Evolutionary conservation across 73 alveolate species (phyloP).

Genomic region (Tetrahymena thermophila): DNA sequence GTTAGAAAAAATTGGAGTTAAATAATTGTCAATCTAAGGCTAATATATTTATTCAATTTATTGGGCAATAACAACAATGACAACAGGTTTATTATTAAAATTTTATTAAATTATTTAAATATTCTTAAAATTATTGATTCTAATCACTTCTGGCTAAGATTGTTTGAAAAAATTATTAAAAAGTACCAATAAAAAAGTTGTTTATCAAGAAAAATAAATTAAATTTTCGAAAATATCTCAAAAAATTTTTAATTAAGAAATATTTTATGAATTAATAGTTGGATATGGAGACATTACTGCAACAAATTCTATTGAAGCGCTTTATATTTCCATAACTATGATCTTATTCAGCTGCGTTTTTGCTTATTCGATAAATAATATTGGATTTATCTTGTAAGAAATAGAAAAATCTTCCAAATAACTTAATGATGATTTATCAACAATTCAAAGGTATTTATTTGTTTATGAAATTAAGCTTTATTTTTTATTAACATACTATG

Average conservation of each 20-base stretch:
- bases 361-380: too few species aligned
- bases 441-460: background rate
- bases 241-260: background rate
- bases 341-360: constrained; percentile 47
- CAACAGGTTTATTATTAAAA: background rate
- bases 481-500: background rate
- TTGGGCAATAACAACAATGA: background rate
- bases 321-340: constrained; percentile 64
- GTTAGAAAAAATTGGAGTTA: background rate
- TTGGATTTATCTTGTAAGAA: too few species aligned
- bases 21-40: background rate
- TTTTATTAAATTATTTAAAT: background rate
- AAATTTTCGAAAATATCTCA: too few species aligned
- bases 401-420: background rate
- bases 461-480: background rate
- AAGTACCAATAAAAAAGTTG: too few species aligned
- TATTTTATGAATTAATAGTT: constrained; percentile 7
- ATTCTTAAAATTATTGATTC: too few species aligned
- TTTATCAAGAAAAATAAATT: too few species aligned
- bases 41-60: background rate
- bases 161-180: too few species aligned
- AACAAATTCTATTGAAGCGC: constrained; percentile 47
- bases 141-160: too few species aligned
- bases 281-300: constrained; percentile 89
- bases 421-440: background rate